phyloP scores from a whole-genome alignment of 345 rosid genomes.

The Salix brachista region DNA sequence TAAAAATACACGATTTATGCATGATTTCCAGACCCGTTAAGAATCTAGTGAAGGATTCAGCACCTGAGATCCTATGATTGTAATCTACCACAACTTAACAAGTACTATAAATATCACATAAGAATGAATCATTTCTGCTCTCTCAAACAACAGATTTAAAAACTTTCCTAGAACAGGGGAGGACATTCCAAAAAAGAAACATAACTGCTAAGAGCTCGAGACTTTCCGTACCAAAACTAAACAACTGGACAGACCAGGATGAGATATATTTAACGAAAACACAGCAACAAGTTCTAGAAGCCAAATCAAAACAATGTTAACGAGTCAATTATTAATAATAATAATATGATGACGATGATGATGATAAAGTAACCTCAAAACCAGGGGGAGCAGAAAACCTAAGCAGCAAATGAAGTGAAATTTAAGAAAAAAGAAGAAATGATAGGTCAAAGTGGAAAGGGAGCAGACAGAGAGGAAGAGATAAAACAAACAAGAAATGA shows the following conservation, averaged over 20 bases:
- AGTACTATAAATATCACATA: background rate
- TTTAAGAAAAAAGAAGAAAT: background rate
- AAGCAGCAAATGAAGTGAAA: background rate
- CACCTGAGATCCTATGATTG: background rate
- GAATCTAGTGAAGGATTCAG: background rate
- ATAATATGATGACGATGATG: background rate
- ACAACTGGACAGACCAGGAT: background rate
- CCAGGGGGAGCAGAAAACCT: background rate
- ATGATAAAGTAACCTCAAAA: conserved; percentile 3
- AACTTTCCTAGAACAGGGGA: background rate
- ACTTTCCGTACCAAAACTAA: background rate
- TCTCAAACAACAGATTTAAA: background rate
- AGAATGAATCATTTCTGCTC: background rate
- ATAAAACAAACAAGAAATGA: background rate
- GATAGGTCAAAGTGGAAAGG: background rate
- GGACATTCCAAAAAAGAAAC: background rate
- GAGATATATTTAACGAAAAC: background rate
- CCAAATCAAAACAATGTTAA: background rate
- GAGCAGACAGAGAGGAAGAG: background rate
- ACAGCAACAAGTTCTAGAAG: background rate
- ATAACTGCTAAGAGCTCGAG: background rate
- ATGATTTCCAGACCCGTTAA: background rate
- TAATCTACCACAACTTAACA: background rate
- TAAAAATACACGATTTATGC: background rate
- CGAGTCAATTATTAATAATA: background rate